These are phyloP conservation scores for Amanita thiersii DNA, from an alignment of 768 basidiomycete species.

Conservation along the genomic window DNA sequence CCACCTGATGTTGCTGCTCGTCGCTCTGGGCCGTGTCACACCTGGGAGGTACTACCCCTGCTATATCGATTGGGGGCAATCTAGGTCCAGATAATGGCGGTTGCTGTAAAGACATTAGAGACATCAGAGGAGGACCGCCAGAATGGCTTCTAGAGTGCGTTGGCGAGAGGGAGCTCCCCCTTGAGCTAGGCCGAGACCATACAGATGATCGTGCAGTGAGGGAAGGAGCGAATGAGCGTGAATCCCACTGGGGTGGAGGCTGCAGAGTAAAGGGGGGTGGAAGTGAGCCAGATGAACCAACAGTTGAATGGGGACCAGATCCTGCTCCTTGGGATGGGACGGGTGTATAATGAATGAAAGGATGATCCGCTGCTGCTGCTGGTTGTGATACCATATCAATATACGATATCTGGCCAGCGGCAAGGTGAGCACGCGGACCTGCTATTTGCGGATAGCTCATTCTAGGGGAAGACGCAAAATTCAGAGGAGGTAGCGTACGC, in stretches of 20 bases:
- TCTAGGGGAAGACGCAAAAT: slow-evolving; percentile 14
- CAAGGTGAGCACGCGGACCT: neutral
- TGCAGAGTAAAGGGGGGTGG: slow-evolving; percentile 61
- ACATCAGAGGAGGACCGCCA: neutral
- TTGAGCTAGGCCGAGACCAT: slow-evolving; percentile 26
- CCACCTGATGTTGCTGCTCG: slow-evolving; percentile 13
- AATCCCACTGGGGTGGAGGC: slow-evolving; percentile 61
- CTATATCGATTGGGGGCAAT: too few relatives aligned
- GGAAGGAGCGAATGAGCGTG: slow-evolving; percentile 26
- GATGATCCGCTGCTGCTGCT: slow-evolving; percentile 6
- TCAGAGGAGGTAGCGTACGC: slow-evolving; percentile 26
- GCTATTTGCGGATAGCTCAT: slow-evolving; percentile 4
- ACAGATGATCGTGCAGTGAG: slow-evolving; percentile 27
- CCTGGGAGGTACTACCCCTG: slow-evolving; percentile 10
- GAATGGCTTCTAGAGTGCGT: slow-evolving; percentile 7
- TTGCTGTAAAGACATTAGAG: too few relatives aligned
- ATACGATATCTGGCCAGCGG: neutral
- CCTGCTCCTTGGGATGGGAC: slow-evolving; percentile 23
- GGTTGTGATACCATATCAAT: neutral
- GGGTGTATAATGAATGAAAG: slow-evolving; percentile 11
- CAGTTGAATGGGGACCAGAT: slow-evolving; percentile 22
- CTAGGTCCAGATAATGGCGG: slow-evolving; percentile 8
- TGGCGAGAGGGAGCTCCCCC: slow-evolving; percentile 21
- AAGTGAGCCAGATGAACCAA: slow-evolving; percentile 19
- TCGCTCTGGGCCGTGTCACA: slow-evolving; percentile 16